Evolutionary conservation across 108 stramenopile genomes (phyloP).

Genomic region (Conticribra guillardii): DNA sequence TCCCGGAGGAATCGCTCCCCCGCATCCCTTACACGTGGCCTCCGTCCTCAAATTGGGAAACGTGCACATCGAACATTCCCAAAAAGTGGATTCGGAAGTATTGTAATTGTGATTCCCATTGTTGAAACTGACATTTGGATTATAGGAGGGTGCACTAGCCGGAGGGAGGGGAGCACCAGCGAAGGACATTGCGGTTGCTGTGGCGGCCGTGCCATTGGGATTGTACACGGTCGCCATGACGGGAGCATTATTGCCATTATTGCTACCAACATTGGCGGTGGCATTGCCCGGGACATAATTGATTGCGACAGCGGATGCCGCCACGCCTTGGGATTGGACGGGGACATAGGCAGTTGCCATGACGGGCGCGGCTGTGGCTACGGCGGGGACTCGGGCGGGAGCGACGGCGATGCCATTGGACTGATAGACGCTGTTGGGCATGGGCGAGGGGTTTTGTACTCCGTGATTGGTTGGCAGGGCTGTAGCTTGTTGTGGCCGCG

Average conservation of each 20-base stretch:
- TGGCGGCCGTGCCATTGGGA: not conserved
- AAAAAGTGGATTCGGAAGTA: constrained; percentile 12
- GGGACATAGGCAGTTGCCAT: constrained; percentile 18
- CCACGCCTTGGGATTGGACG: not conserved
- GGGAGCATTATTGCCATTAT: not conserved
- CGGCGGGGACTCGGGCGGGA: constrained; percentile 14
- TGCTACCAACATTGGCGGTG: not conserved
- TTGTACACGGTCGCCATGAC: constrained; percentile 2
- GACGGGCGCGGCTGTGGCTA: not conserved
- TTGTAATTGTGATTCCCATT: constrained; percentile 14
- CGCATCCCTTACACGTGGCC: constrained; percentile 29
- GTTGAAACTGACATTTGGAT: not conserved
- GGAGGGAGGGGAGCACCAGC: not conserved
- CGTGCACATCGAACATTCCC: constrained; percentile 33
- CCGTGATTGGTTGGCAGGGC: constrained; percentile 1
- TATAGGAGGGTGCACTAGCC: not conserved
- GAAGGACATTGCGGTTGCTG: not conserved
- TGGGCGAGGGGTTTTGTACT: constrained; percentile 6
- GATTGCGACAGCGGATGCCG: not conserved
- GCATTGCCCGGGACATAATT: not conserved
- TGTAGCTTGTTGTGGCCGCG: too few relatives aligned
- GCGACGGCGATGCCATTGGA: constrained; percentile 4
- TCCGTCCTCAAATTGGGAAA: constrained; percentile 35
- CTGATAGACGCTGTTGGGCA: constrained; percentile 9
- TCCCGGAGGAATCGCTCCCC: constrained; percentile 7